phyloP scores from a whole-genome alignment of 768 basidiomycete genomes.

The Leccinum broughii region DNA sequence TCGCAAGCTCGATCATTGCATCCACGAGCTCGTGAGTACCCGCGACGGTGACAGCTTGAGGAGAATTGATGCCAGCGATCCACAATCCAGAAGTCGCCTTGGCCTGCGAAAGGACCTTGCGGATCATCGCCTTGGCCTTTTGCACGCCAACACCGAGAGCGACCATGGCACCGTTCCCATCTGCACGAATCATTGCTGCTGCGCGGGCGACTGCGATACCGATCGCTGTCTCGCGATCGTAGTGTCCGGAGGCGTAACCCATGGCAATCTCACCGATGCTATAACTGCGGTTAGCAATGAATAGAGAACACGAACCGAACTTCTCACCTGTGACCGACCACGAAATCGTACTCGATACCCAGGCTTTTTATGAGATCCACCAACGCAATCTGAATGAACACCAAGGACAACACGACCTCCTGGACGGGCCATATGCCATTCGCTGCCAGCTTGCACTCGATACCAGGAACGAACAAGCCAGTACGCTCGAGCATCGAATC shows the following conservation, averaged over 20 bases:
- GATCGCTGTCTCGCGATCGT: constrained; percentile 35
- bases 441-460: constrained; percentile 21
- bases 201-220: constrained; percentile 39
- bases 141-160: constrained; percentile 36
- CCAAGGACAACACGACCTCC: constrained; percentile 35
- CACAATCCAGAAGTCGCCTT: constrained; percentile 31
- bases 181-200: constrained; percentile 36
- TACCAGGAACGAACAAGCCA: constrained; percentile 34
- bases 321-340: constrained; percentile 36
- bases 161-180: constrained; percentile 37
- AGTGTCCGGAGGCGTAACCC: constrained; percentile 39
- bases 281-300: constrained; percentile 9
- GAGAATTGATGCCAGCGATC: constrained; percentile 39
- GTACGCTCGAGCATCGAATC: constrained; percentile 36
- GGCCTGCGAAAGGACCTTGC: constrained; percentile 31
- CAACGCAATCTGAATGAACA: constrained; percentile 35
- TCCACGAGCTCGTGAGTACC: constrained; percentile 34
- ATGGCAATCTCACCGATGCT: constrained; percentile 39
- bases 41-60: constrained; percentile 38
- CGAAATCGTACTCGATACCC: constrained; percentile 35
- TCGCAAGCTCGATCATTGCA: constrained; percentile 28
- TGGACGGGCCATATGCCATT: constrained; percentile 35
- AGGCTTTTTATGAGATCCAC: constrained; percentile 34
- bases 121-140: constrained; percentile 34
- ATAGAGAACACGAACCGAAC: neutral